Conservation (phyloP, 768 basidiomycete species). For the Collybia sordida region DNA sequence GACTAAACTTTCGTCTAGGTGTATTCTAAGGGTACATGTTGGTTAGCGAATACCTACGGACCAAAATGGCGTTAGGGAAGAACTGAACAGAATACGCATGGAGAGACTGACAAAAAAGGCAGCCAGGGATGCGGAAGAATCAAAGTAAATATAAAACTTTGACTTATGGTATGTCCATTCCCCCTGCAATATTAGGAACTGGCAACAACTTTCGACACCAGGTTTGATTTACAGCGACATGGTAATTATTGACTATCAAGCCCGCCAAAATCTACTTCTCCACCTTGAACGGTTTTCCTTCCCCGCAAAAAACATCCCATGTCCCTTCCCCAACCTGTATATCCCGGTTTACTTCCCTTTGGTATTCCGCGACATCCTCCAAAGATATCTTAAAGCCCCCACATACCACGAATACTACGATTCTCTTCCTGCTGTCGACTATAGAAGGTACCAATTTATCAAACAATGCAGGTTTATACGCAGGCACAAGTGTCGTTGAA, state of each 20-base stretch:
- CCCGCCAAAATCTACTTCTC: conserved; percentile 11
- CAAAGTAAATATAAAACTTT: conserved; percentile 6
- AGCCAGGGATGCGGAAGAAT: conserved; percentile 38
- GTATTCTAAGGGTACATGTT: neutral
- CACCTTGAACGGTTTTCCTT: conserved; percentile 35
- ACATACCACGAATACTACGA: conserved; percentile 68
- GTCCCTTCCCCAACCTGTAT: conserved; percentile 17
- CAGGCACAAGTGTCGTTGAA: conserved; percentile 65
- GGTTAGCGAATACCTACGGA: conserved; percentile 54
- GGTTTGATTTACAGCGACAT: too few species aligned
- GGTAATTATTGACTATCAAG: too few species aligned
- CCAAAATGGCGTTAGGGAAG: conserved; percentile 61
- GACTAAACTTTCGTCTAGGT: neutral
- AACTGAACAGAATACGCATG: conserved; percentile 70
- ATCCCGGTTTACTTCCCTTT: conserved; percentile 34
- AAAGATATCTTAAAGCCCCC: conserved; percentile 70
- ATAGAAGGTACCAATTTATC: conserved; percentile 43
- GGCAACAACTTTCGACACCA: too few species aligned
- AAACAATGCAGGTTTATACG: conserved; percentile 60
- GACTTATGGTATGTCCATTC: too few species aligned
- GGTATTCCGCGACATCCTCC: conserved; percentile 51
- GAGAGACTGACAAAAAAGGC: conserved; percentile 50
- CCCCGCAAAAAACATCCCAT: conserved; percentile 40
- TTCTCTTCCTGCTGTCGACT: conserved; percentile 24
- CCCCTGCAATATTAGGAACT: too few species aligned